These are phyloP conservation scores for Boletus sp. DNA, from an alignment of 1,284 basidiomycete species.

Conservation along the genomic window DNA sequence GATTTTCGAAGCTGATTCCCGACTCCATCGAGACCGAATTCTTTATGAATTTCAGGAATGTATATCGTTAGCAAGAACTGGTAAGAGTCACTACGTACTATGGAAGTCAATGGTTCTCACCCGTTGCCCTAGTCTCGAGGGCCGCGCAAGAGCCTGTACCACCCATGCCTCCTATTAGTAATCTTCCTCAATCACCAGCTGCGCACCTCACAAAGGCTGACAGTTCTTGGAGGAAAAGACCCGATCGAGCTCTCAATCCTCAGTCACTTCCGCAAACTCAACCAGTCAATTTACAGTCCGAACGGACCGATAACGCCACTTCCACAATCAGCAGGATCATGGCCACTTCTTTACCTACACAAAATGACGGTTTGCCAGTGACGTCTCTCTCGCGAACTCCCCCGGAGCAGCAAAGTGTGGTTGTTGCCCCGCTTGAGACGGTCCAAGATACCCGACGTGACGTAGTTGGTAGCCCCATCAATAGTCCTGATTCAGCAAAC, in stretches of 20 bases:
- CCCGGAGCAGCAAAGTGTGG: conserved; percentile 5
- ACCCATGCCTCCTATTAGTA: conserved; percentile 45
- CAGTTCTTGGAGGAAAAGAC: conserved; percentile 15
- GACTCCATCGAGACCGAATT: conserved; percentile 61
- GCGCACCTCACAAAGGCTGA: not conserved
- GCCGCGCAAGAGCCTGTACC: conserved; percentile 58
- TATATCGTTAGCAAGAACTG: conserved; percentile 71
- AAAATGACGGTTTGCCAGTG: conserved; percentile 5
- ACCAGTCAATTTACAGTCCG: not conserved
- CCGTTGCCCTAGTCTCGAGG: conserved; percentile 45
- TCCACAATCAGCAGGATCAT: not conserved
- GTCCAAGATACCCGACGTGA: conserved; percentile 10
- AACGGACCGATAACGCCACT: not conserved
- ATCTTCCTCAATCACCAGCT: conserved; percentile 15
- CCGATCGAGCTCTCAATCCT: conserved; percentile 26
- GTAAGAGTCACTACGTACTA: conserved; percentile 43
- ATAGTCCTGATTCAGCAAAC: conserved; percentile 22
- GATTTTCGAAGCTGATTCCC: conserved; percentile 62
- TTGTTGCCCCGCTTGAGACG: conserved; percentile 1
- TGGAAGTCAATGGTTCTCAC: conserved; percentile 2
- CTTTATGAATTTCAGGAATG: conserved; percentile 79
- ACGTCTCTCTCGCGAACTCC: conserved; percentile 5
- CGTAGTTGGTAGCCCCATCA: conserved; percentile 1
- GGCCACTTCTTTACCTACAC: conserved; percentile 1
- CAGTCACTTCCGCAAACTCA: conserved; percentile 7